phyloP scores from a whole-genome alignment of 768 basidiomycete genomes.

The Leccinellum luteum region DNA sequence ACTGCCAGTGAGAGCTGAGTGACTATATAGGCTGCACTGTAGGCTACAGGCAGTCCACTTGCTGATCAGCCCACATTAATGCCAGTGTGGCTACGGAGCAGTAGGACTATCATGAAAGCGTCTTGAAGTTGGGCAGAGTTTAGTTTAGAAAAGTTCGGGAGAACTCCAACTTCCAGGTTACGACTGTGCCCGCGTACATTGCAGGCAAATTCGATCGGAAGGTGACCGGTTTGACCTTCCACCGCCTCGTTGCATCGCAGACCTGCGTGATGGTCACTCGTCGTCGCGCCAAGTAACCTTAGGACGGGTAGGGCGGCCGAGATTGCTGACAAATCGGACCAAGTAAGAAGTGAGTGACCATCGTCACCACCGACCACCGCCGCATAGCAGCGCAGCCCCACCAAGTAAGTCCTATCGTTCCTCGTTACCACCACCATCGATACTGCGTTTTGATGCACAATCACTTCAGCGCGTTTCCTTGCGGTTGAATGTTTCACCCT shows the following conservation, averaged over 20 bases:
- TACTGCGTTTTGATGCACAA: constrained; percentile 23
- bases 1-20: no score
- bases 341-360: no score
- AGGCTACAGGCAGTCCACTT: background rate
- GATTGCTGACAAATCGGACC: constrained; percentile 17
- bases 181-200: background rate
- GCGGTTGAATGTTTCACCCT: constrained; percentile 26
- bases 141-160: background rate
- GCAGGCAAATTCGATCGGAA: background rate
- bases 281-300: background rate
- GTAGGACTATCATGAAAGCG: background rate
- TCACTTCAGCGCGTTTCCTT: constrained; percentile 7
- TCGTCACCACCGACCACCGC: background rate
- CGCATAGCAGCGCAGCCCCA: background rate
- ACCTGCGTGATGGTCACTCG: constrained; percentile 10
- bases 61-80: background rate
- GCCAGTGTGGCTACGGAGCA: background rate
- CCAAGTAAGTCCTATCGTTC: constrained; percentile 11
- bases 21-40: background rate
- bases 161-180: background rate
- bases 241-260: constrained; percentile 18
- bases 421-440: constrained; percentile 8
- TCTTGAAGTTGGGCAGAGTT: background rate
- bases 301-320: background rate
- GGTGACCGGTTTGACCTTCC: background rate